phyloP scores from a whole-genome alignment of 2,329 filamentous ascomycete genomes.

The Diaporthe amygdali region DNA sequence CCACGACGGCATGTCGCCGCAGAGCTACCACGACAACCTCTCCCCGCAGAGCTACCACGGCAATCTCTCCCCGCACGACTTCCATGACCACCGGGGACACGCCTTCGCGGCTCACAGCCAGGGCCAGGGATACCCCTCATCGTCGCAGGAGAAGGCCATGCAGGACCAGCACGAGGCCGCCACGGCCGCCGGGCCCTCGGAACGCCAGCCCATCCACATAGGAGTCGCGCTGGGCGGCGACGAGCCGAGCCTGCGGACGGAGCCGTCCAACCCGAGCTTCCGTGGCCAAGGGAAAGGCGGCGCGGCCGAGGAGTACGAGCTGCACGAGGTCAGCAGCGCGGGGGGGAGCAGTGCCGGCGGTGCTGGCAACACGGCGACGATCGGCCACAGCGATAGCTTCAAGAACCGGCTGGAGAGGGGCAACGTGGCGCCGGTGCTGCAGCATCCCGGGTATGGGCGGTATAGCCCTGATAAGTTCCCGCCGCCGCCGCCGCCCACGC shows the following conservation, averaged over 20 bases:
- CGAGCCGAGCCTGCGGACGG: slow-evolving; percentile 37
- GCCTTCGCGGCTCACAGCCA: no score
- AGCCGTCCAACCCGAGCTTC: slow-evolving; percentile 34
- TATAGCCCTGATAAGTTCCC: slow-evolving; percentile 30
- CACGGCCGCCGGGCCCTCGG: background rate
- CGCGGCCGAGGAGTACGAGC: slow-evolving; percentile 51
- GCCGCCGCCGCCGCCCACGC: slow-evolving; percentile 20
- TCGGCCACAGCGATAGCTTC: slow-evolving; percentile 21
- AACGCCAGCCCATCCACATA: slow-evolving; percentile 37
- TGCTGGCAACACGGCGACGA: slow-evolving; percentile 6
- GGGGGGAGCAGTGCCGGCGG: slow-evolving; percentile 26
- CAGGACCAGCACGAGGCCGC: slow-evolving; percentile 21
- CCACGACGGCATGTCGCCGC: slow-evolving; percentile 12
- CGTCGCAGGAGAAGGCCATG: slow-evolving; percentile 27
- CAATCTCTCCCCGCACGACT: no score
- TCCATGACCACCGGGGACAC: no score
- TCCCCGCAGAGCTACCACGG: slow-evolving; percentile 28
- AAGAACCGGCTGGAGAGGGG: slow-evolving; percentile 29
- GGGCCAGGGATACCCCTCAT: slow-evolving; percentile 34
- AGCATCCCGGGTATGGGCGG: slow-evolving; percentile 53
- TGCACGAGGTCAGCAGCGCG: slow-evolving; percentile 47
- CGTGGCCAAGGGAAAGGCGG: slow-evolving; percentile 29
- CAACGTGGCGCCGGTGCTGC: slow-evolving; percentile 46
- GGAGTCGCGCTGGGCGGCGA: slow-evolving; percentile 51
- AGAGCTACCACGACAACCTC: slow-evolving; percentile 21